Conservation (phyloP, 2,329 filamentous ascomycete genomes). For the Fusarium lateritium region DNA sequence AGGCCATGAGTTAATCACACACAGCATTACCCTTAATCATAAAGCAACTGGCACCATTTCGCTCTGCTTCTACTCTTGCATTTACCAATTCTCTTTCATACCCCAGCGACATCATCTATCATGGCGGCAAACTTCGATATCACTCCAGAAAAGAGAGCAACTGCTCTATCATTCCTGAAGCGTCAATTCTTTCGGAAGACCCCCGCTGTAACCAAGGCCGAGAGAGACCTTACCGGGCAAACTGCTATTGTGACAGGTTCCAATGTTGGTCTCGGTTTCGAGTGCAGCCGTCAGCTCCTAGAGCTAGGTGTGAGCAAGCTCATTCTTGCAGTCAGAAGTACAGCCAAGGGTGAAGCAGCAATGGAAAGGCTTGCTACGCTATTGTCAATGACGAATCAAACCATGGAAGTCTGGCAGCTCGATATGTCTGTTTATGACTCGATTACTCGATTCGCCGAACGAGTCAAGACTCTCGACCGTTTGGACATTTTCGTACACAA, state of each 20-base stretch:
- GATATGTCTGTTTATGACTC: not conserved
- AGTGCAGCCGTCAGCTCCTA: not conserved
- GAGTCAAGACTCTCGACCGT: not conserved
- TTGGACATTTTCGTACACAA: not conserved
- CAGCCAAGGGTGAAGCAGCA: not conserved
- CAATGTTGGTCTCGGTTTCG: slow-evolving; percentile 2
- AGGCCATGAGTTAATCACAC: no score
- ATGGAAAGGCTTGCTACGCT: not conserved
- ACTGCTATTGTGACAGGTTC: slow-evolving; percentile 4
- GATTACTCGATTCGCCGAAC: not conserved
- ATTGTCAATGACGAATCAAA: fast-evolving
- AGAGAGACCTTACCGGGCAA: not conserved
- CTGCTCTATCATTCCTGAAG: no score
- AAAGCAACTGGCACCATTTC: no score
- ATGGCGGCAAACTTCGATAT: no score
- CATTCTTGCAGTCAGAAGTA: not conserved
- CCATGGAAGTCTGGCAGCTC: not conserved
- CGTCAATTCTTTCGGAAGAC: no score
- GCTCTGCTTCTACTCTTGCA: no score
- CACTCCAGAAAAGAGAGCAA: no score
- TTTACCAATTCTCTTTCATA: no score
- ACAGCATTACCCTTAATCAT: no score
- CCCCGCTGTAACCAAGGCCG: no score
- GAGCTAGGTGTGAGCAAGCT: not conserved
- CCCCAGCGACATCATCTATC: no score